Conservation (phyloP, 805 yeast genomes). For the Tetrapisispora phaffii region DNA sequence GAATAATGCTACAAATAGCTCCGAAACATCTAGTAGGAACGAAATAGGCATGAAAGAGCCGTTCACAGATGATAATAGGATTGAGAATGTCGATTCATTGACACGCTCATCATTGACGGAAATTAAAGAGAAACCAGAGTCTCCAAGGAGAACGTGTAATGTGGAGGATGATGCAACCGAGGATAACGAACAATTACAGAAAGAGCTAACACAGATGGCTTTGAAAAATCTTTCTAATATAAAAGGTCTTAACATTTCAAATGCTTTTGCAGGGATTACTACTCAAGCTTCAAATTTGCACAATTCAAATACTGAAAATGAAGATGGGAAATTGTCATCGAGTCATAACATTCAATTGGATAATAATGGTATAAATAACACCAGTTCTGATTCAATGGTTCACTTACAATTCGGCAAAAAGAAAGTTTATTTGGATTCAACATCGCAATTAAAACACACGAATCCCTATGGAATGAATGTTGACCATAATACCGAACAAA, state of each 20-base stretch:
- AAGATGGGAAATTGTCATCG: background rate
- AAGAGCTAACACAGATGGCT: constrained; percentile 33
- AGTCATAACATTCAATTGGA: background rate
- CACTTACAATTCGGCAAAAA: constrained; percentile 24
- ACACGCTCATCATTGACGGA: background rate
- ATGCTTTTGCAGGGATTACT: constrained; percentile 1
- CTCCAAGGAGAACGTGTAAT: background rate
- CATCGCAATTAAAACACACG: constrained; percentile 5
- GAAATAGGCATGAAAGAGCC: constrained; percentile 28
- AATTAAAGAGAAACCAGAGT: background rate
- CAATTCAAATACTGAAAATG: background rate
- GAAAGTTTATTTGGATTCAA: constrained; percentile 22
- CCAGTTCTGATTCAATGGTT: constrained; percentile 13
- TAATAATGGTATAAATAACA: constrained; percentile 1
- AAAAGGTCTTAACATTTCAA: constrained; percentile 5
- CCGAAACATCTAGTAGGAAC: background rate
- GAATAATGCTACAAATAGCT: background rate
- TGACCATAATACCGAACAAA: constrained; percentile 3
- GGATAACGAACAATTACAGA: constrained; percentile 24
- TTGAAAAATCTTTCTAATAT: constrained; percentile 29
- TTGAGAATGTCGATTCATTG: constrained; percentile 1
- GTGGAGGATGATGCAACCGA: constrained; percentile 19
- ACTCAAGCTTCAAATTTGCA: background rate
- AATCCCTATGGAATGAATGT: background rate
- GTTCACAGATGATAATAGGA: constrained; percentile 25